Conservation (phyloP, 2,329 filamentous ascomycete genomes). For the Pezicula neosporulosa region DNA sequence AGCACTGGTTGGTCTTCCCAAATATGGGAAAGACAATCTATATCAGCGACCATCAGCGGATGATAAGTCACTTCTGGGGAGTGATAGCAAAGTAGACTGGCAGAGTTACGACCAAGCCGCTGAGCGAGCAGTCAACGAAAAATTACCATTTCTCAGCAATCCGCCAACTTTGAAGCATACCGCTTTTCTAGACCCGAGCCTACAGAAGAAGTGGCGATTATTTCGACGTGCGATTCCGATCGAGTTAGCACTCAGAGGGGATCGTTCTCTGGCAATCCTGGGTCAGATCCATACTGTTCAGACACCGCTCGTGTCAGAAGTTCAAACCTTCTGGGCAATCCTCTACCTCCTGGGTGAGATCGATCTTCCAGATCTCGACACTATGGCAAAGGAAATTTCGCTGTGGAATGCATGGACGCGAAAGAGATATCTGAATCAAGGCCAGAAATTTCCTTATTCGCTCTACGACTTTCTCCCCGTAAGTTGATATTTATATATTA, state of each 20-base stretch:
- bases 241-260: slow-evolving; percentile 19
- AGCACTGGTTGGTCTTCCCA: slow-evolving; percentile 18
- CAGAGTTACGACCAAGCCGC: no score
- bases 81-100: no score
- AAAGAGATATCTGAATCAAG: slow-evolving; percentile 30
- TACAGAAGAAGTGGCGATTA: slow-evolving; percentile 23
- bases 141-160: no score
- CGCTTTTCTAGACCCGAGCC: no score
- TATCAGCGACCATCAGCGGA: no score
- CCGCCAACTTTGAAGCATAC: no score
- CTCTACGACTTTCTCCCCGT: slow-evolving; percentile 30
- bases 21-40: no score
- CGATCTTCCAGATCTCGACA: slow-evolving; percentile 24
- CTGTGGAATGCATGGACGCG: slow-evolving; percentile 31
- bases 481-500: slow-evolving; percentile 20
- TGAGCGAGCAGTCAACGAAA: no score
- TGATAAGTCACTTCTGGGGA: no score
- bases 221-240: slow-evolving; percentile 22
- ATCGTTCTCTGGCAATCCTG: slow-evolving; percentile 28
- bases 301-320: slow-evolving; percentile 26
- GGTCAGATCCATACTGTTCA: slow-evolving; percentile 29
- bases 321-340: slow-evolving; percentile 30
- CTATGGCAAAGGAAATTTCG: slow-evolving; percentile 28
- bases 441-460: slow-evolving; percentile 27
- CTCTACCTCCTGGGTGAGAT: slow-evolving; percentile 27